Evolutionary conservation across 2,329 filamentous ascomycete genomes (phyloP).

Genomic region (Rutstroemia sp.): DNA sequence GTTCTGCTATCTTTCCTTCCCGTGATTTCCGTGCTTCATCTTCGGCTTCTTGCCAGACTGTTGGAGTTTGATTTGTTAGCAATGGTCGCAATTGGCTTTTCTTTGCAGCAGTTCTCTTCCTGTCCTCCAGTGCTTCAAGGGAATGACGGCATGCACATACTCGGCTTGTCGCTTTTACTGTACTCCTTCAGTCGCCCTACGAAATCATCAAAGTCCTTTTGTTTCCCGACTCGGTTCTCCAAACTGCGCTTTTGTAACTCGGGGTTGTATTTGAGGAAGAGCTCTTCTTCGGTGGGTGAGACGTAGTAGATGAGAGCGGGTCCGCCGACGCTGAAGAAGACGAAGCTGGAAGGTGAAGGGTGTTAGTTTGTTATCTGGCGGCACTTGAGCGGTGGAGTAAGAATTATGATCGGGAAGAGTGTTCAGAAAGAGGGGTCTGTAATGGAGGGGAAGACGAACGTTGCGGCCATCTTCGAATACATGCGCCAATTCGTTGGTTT

Average conservation of each 20-base stretch:
- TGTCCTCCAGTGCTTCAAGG: not conserved
- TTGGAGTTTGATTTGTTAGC: not conserved
- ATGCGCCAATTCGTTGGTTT: constrained; percentile 47
- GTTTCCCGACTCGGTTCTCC: constrained; percentile 66
- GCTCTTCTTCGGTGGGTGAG: constrained; percentile 80
- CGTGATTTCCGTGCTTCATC: constrained; percentile 32
- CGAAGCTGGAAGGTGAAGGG: constrained; percentile 50
- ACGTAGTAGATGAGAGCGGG: constrained; percentile 77
- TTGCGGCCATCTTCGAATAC: constrained; percentile 62
- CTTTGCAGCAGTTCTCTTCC: not conserved
- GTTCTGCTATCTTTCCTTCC: constrained; percentile 31
- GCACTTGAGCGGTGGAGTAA: not conserved
- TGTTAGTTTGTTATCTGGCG: constrained; percentile 3
- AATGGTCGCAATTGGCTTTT: not conserved
- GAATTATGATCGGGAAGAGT: constrained; percentile 1
- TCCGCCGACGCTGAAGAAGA: constrained; percentile 68
- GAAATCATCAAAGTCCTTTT: constrained; percentile 87
- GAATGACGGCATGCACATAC: constrained; percentile 43
- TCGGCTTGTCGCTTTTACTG: constrained; percentile 85
- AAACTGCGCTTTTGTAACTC: constrained; percentile 84
- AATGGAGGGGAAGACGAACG: constrained; percentile 42
- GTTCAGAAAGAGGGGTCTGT: not conserved
- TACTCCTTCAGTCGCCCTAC: constrained; percentile 78
- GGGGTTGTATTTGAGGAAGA: constrained; percentile 87
- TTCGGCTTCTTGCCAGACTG: constrained; percentile 40